Percentiles rank a stretch among this genome's conserved stretches.
Evolutionary conservation across 805 yeast genomes (phyloP).

Genomic region (Lipomyces oligophaga): DNA sequence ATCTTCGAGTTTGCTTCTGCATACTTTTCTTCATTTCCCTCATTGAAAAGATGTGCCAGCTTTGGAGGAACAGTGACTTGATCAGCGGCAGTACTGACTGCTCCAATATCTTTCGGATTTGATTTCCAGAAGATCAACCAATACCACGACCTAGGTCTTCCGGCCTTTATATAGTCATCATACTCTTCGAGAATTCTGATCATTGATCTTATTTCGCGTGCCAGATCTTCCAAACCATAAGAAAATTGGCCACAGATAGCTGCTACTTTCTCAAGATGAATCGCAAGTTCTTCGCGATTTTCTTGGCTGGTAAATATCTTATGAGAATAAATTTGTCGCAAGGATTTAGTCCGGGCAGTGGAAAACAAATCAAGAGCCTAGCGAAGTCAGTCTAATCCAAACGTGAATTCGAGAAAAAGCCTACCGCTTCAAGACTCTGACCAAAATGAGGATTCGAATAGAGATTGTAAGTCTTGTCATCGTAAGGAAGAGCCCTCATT

Average conservation of each 20-base stretch:
- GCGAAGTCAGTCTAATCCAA: too few species aligned
- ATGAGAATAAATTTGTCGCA: conserved; percentile 55
- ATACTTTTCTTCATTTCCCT: conserved; percentile 14
- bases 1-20: not conserved
- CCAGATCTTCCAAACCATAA: conserved; percentile 57
- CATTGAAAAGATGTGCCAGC: conserved; percentile 20
- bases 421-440: conserved; percentile 16
- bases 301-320: conserved; percentile 45
- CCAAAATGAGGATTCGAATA: conserved; percentile 44
- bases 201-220: conserved; percentile 49
- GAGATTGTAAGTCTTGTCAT: conserved; percentile 37
- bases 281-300: conserved; percentile 41
- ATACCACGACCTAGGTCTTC: conserved; percentile 41
- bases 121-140: conserved; percentile 55
- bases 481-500: conserved; percentile 57
- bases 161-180: conserved; percentile 27
- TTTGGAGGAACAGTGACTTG: conserved; percentile 24
- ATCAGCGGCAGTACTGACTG: conserved; percentile 3
- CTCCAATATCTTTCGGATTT: conserved; percentile 12
- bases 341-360: conserved; percentile 53
- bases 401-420: conserved; percentile 1
- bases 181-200: conserved; percentile 41
- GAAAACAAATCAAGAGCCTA: conserved; percentile 49
- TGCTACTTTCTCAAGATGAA: conserved; percentile 72
- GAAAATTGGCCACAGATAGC: conserved; percentile 82